These are phyloP conservation scores for Bodo saltans DNA, from an alignment of 78 protist species.

Conservation along the genomic window DNA sequence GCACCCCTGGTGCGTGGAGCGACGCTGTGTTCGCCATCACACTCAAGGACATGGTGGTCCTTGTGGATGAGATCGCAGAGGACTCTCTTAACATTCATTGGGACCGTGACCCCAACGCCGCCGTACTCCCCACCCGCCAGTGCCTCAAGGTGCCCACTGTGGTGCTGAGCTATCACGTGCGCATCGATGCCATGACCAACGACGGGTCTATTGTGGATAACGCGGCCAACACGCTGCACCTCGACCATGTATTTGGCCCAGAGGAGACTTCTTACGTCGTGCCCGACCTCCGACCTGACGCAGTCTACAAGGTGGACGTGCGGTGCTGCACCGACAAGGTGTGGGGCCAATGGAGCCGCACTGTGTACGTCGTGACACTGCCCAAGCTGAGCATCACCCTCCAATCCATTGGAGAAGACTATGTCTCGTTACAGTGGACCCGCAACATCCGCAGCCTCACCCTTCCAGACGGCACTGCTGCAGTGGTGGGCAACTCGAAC, in stretches of 20 bases:
- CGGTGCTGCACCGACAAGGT: background rate
- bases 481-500: background rate
- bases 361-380: background rate
- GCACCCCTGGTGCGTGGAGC: slow-evolving; percentile 14
- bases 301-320: background rate
- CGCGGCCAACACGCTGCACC: slow-evolving; percentile 10
- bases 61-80: slow-evolving; percentile 6
- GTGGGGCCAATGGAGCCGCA: background rate
- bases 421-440: background rate
- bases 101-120: slow-evolving; percentile 16
- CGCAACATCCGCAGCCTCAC: background rate
- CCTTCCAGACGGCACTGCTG: background rate
- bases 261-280: slow-evolving; percentile 19
- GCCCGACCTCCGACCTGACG: background rate
- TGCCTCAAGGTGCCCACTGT: background rate
- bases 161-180: background rate
- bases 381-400: slow-evolving; percentile 18
- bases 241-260: slow-evolving; percentile 25
- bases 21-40: slow-evolving; percentile 1
- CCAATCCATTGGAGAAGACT: slow-evolving; percentile 18
- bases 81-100: background rate
- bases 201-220: background rate
- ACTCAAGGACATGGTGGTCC: slow-evolving; percentile 21
- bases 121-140: background rate
- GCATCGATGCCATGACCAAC: background rate